phyloP scores from a whole-genome alignment of 2,329 filamentous ascomycete genomes.

The Fusarium mundagurra region DNA sequence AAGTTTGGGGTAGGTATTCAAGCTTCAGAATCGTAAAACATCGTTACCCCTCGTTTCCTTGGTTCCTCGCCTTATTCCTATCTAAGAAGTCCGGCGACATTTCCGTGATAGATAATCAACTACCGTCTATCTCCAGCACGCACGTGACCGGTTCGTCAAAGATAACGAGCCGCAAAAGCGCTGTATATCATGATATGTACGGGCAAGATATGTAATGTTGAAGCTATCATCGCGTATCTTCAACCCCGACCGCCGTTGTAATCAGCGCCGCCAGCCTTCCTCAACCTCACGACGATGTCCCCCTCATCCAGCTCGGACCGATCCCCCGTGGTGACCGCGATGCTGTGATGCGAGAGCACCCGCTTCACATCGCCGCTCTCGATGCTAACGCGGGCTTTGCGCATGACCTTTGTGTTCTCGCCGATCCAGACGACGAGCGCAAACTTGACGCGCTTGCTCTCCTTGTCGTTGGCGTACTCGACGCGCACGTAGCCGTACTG shows the following conservation, averaged over 20 bases:
- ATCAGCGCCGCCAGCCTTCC: slow-evolving; percentile 75
- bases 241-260: slow-evolving; percentile 73
- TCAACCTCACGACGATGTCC: slow-evolving; percentile 68
- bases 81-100: slow-evolving; percentile 28
- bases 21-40: neutral
- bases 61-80: slow-evolving; percentile 11
- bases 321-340: slow-evolving; percentile 71
- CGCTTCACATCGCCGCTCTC: slow-evolving; percentile 73
- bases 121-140: neutral
- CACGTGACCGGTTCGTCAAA: slow-evolving; percentile 16
- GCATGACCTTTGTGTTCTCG: slow-evolving; percentile 72
- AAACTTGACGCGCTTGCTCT: slow-evolving; percentile 75
- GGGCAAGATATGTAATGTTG: neutral
- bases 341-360: slow-evolving; percentile 71
- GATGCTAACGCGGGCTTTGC: slow-evolving; percentile 74
- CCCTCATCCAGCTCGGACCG: slow-evolving; percentile 68
- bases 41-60: neutral
- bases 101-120: neutral
- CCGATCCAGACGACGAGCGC: slow-evolving; percentile 75
- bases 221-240: slow-evolving; percentile 1
- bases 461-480: slow-evolving; percentile 77
- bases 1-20: neutral
- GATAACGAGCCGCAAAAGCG: neutral
- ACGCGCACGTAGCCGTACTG: slow-evolving; percentile 74
- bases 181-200: neutral